Conservation (phyloP, 257 asterid genomes). For the Parsonsia alboflavescens region DNA sequence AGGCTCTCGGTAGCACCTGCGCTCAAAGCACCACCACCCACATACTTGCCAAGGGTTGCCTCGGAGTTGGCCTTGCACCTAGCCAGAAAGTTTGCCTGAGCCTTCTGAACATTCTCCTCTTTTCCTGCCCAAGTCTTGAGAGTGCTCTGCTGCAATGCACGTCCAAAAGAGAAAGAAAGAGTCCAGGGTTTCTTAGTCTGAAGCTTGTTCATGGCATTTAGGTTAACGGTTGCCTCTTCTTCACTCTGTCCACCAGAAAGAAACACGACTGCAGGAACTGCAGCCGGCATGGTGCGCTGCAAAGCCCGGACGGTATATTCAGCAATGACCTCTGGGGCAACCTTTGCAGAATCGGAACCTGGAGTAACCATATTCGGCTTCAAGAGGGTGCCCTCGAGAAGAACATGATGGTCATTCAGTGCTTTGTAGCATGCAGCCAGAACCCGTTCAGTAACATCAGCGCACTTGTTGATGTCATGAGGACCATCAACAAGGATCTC, state of each 20-base stretch:
- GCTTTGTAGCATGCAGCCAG: slow-evolving; percentile 78
- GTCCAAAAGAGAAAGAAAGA: slow-evolving; percentile 86
- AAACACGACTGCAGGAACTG: slow-evolving; percentile 92
- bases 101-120: slow-evolving; percentile 60
- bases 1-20: slow-evolving; percentile 94
- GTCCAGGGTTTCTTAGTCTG: slow-evolving; percentile 81
- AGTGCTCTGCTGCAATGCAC: slow-evolving; percentile 93
- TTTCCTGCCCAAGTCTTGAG: slow-evolving; percentile 93
- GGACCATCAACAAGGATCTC: slow-evolving; percentile 77
- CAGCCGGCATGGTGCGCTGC: slow-evolving; percentile 91
- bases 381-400: slow-evolving; percentile 64
- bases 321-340: slow-evolving; percentile 63
- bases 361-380: slow-evolving; percentile 86
- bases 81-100: slow-evolving; percentile 64
- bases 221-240: slow-evolving; percentile 82
- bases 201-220: slow-evolving; percentile 81
- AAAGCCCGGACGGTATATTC: slow-evolving; percentile 79
- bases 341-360: slow-evolving; percentile 57
- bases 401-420: slow-evolving; percentile 64
- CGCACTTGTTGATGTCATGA: slow-evolving; percentile 56
- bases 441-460: slow-evolving; percentile 70
- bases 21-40: slow-evolving; percentile 39
- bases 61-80: slow-evolving; percentile 90
- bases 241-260: slow-evolving; percentile 95
- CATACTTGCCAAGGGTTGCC: slow-evolving; percentile 77